phyloP scores from a whole-genome alignment of 352 stramenopile species.

The Ophiocytium majus region DNA sequence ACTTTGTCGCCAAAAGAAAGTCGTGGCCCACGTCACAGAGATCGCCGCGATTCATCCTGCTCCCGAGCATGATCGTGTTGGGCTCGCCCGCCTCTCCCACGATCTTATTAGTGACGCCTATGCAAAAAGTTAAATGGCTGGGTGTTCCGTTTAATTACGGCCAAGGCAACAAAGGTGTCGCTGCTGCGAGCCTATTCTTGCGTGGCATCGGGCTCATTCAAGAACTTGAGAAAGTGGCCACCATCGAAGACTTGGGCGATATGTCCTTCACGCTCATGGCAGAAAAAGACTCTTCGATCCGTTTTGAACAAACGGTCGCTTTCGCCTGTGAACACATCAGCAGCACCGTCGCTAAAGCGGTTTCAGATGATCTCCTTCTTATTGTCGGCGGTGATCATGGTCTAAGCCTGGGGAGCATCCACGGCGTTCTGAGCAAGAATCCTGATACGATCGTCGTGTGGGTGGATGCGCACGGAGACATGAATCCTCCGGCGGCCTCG shows the following conservation, averaged over 20 bases:
- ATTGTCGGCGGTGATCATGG: conserved; percentile 53
- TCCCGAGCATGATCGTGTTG: no score
- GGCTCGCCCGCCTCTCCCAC: no score
- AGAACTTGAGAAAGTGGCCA: conserved; percentile 10
- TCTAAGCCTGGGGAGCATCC: conserved; percentile 46
- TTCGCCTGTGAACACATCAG: no score
- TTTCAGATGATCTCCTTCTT: conserved; percentile 34
- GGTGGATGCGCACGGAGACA: conserved; percentile 89
- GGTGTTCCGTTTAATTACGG: background rate
- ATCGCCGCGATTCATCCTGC: no score
- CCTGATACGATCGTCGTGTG: conserved; percentile 54
- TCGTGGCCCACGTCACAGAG: no score
- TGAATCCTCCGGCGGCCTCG: conserved; percentile 81
- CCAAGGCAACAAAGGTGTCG: background rate
- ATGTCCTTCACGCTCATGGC: no score
- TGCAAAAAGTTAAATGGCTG: background rate
- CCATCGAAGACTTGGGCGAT: no score
- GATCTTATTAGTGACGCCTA: background rate
- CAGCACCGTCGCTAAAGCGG: no score
- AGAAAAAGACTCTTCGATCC: no score
- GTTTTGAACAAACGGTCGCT: no score
- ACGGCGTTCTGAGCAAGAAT: conserved; percentile 38
- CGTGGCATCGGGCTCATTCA: background rate
- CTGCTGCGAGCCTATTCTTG: background rate
- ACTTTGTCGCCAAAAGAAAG: no score